Conservation (phyloP, 345 rosid genomes). For the Citrus cavaleriei region DNA sequence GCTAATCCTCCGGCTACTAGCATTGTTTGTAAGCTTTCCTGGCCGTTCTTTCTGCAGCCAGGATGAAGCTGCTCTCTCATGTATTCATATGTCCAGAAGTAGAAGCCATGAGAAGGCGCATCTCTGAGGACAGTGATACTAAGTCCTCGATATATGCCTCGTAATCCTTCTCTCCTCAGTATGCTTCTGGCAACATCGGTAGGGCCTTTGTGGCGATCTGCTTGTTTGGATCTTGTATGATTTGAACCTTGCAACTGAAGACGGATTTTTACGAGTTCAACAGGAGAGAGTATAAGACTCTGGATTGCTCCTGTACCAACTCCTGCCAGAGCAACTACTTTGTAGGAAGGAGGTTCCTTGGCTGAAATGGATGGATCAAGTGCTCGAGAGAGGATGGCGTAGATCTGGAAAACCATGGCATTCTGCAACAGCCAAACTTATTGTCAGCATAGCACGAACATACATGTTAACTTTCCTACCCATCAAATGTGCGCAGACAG, state of each 20-base stretch:
- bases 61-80: conserved; percentile 78
- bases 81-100: conserved; percentile 93
- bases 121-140: conserved; percentile 71
- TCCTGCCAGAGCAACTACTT: conserved; percentile 81
- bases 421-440: conserved; percentile 48
- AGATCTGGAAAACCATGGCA: conserved; percentile 90
- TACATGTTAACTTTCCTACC: not conserved
- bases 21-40: conserved; percentile 73
- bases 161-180: conserved; percentile 48
- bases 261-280: conserved; percentile 81
- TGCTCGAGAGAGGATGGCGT: conserved; percentile 76
- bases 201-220: conserved; percentile 39
- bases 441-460: not conserved
- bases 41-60: conserved; percentile 73
- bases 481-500: not conserved
- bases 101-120: conserved; percentile 78
- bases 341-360: conserved; percentile 74
- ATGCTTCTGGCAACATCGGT: conserved; percentile 57
- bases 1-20: conserved; percentile 81
- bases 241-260: conserved; percentile 57
- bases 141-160: conserved; percentile 74
- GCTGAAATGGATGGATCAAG: conserved; percentile 45
- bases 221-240: conserved; percentile 9
- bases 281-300: conserved; percentile 70
- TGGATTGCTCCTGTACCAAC: conserved; percentile 81